These are phyloP conservation scores for Musa balbisiana DNA, from an alignment of 202 grass and related monocot species.

Conservation along the genomic window DNA sequence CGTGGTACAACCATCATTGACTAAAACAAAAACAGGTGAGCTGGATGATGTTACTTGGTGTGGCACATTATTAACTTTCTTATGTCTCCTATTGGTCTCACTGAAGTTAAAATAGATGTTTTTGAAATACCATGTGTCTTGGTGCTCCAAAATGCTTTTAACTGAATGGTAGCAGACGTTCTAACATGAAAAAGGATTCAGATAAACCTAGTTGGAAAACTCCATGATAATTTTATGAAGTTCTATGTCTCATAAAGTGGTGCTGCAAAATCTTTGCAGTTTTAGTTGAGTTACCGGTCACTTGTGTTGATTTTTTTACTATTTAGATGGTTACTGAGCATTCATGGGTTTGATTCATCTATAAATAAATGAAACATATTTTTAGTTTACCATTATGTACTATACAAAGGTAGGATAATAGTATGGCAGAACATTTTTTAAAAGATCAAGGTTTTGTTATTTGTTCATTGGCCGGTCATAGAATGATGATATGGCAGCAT, in stretches of 20 bases:
- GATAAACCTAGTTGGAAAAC: neutral
- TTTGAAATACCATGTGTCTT: neutral
- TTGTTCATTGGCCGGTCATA: neutral
- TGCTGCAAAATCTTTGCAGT: neutral
- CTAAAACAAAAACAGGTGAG: conserved; percentile 13
- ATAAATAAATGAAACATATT: too few species aligned
- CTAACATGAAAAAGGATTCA: neutral
- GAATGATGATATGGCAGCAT: neutral
- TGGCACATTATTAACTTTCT: neutral
- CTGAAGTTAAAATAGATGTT: neutral
- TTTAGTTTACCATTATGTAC: too few species aligned
- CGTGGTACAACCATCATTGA: neutral
- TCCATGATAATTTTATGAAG: neutral
- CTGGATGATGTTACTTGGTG: neutral
- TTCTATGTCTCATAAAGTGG: neutral
- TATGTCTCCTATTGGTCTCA: neutral
- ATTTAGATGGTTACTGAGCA: neutral
- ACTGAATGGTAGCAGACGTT: neutral
- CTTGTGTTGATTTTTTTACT: neutral
- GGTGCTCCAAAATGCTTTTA: neutral
- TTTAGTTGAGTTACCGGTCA: neutral
- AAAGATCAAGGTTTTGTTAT: neutral
- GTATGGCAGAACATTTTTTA: too few species aligned
- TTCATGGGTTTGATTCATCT: neutral
- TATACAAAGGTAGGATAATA: too few species aligned